Evolutionary conservation across 139 green algal species (phyloP).

Genomic region (Protoeuglena noctilucae): DNA sequence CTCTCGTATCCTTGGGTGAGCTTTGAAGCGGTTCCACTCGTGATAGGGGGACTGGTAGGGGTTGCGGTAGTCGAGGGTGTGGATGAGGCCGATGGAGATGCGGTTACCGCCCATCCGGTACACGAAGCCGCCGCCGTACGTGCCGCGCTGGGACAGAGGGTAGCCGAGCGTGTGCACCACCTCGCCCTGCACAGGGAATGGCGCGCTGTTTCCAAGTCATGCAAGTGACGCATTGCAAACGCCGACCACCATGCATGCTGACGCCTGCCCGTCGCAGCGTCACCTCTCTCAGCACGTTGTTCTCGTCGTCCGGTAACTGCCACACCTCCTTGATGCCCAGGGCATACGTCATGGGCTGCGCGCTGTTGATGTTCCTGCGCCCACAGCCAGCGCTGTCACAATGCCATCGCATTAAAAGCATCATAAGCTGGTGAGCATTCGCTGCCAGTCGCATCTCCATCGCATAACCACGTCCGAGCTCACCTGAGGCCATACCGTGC

Average conservation of each 20-base stretch:
- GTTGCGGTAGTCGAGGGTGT: constrained; percentile 78
- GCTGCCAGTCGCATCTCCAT: constrained; percentile 16
- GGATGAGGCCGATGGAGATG: constrained; percentile 66
- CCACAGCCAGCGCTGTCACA: constrained; percentile 1
- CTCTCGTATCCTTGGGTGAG: constrained; percentile 37
- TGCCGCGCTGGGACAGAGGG: constrained; percentile 36
- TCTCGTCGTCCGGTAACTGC: constrained; percentile 20
- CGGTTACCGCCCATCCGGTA: constrained; percentile 77
- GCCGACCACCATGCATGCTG: too few relatives aligned
- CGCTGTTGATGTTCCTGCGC: constrained; percentile 47
- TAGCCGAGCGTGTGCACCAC: constrained; percentile 74
- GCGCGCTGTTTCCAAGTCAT: background rate
- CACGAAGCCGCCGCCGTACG: constrained; percentile 76
- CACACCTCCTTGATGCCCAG: constrained; percentile 91
- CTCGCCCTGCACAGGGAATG: constrained; percentile 23
- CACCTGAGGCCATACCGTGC: background rate
- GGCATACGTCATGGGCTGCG: constrained; percentile 65
- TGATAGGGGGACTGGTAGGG: constrained; percentile 57
- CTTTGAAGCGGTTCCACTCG: constrained; percentile 78
- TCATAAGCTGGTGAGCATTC: background rate
- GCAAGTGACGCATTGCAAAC: background rate
- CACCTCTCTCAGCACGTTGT: constrained; percentile 8
- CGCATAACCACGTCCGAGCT: too few relatives aligned
- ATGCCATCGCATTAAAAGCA: background rate
- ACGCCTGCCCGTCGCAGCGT: too few relatives aligned